These are phyloP conservation scores for Acanthamoeba royreba DNA, from an alignment of 208 protist genomes.

Conservation along the genomic window DNA sequence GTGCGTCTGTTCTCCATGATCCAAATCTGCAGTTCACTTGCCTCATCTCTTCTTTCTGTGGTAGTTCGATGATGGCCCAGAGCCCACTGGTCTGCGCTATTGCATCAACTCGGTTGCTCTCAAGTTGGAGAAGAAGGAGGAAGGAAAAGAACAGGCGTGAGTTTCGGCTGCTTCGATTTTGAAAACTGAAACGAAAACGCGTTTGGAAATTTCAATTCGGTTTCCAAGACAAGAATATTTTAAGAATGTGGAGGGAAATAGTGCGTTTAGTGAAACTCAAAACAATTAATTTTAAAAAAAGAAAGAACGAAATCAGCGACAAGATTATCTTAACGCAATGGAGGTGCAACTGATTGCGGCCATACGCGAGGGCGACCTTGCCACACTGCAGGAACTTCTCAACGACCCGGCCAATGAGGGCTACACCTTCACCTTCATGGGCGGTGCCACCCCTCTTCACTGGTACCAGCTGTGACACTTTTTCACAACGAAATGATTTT, in stretches of 20 bases:
- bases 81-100: not conserved
- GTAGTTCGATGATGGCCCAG: not conserved
- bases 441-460: not conserved
- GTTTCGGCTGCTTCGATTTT: no score
- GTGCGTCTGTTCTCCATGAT: not conserved
- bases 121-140: not conserved
- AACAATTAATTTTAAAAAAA: no score
- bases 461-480: not conserved
- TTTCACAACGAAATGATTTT: not conserved
- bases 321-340: no score
- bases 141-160: not conserved
- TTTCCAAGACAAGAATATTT: no score
- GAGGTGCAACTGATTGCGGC: not conserved
- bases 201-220: no score
- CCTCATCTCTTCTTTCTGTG: not conserved
- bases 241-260: no score
- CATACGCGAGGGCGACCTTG: not conserved
- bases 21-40: not conserved
- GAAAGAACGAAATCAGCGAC: no score
- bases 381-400: not conserved
- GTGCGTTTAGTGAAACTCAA: no score
- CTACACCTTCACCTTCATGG: not conserved
- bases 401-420: not conserved
- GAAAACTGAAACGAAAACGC: no score
- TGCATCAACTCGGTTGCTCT: conserved; percentile 35